These are phyloP conservation scores for Fraxinus velutina DNA, from an alignment of 305 asterid genomes.

Conservation along the genomic window DNA sequence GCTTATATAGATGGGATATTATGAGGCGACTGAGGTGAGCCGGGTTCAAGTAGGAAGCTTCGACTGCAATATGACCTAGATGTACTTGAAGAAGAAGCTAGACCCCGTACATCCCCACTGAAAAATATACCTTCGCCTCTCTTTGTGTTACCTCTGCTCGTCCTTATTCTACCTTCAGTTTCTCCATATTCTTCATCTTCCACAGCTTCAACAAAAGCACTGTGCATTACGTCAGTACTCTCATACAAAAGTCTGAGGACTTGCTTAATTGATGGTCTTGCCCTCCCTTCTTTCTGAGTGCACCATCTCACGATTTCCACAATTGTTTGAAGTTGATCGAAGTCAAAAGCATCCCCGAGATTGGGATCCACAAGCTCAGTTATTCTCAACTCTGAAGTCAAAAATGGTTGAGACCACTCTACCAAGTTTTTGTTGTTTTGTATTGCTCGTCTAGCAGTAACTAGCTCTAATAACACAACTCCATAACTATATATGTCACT, in stretches of 20 bases:
- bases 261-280: conserved; percentile 90
- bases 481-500: conserved; percentile 89
- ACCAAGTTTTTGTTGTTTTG: conserved; percentile 81
- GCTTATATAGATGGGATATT: conserved; percentile 45
- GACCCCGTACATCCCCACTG: conserved; percentile 64
- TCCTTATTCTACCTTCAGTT: conserved; percentile 47
- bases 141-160: conserved; percentile 45
- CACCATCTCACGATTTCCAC: conserved; percentile 66
- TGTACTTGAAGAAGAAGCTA: conserved; percentile 91
- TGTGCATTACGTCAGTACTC: conserved; percentile 64
- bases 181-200: conserved; percentile 64
- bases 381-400: conserved; percentile 51
- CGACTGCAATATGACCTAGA: conserved; percentile 76
- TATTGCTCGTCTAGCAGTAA: conserved; percentile 74
- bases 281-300: conserved; percentile 69
- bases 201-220: conserved; percentile 66
- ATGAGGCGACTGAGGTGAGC: conserved; percentile 71
- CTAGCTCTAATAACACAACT: conserved; percentile 66
- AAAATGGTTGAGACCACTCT: conserved; percentile 61
- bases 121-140: conserved; percentile 34
- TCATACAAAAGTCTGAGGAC: conserved; percentile 79
- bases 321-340: conserved; percentile 66
- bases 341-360: conserved; percentile 62
- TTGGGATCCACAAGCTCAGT: conserved; percentile 67
- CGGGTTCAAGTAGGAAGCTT: conserved; percentile 67